Evolutionary conservation across 208 protist species (phyloP), one percentile per base, ranked within the genome.

Genomic region (Wallacemonas sp.): DNA sequence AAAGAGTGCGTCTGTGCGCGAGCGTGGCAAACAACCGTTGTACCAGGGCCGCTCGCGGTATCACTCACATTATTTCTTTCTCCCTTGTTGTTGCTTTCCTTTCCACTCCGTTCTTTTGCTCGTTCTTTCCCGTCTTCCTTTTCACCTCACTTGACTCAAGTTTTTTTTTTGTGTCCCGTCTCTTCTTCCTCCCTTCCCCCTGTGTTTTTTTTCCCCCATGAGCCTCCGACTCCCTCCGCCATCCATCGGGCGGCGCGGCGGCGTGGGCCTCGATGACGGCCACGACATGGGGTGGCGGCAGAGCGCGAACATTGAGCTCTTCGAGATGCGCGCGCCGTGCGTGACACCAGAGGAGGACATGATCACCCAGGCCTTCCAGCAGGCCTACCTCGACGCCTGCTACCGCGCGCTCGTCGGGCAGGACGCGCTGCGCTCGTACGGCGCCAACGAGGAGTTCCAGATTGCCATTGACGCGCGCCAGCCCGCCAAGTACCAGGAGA

Each of bases 381-480:
- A 68, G 11, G 70, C 74, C 22, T 84, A 84, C 70, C 54, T 67
- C 10, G 71, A 79, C 26, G 74, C 79, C 3, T 84, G 70, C 59
- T 76, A 80, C 57, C 65, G 68, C 33, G 72, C 57, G 14, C 61
- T 79, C 23, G 64, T 71, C n/a, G 49, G 65, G 10, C 65, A 84
- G 25, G 70, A 80, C 61, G 64, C 57, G 2, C 39, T 59, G n/a
- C 49, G 36, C 18, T 64, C 66, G 7, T 84, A 77, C 45, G 50
- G 38, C 1, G 70, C 79, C 25, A 84, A 84, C 46, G 73, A 80
- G 46, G 64, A 59, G n/a, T 73, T 84, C 50, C 79, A 84, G 65
- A 52, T 67, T 20, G 64, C 70, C 14, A 45, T 84, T 14, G 73
- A 79, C 39, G 59, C 59, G 18, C 70, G 70, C 50, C 67, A 78